Conservation (phyloP, 495 filamentous ascomycete species). For the Lasiosphaeris hirsuta region DNA sequence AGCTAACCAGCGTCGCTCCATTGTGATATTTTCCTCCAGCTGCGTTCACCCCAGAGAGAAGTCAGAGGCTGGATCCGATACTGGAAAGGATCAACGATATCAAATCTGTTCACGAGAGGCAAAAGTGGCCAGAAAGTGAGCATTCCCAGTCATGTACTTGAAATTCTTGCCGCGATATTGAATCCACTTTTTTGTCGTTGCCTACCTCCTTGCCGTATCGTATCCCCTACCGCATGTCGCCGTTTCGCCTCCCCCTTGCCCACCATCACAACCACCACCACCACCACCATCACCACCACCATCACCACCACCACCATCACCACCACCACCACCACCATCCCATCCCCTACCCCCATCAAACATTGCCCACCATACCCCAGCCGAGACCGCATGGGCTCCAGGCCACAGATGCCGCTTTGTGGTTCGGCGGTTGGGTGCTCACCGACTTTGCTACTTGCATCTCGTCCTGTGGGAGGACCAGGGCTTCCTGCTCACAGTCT, state of each 20-base stretch:
- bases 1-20: neutral
- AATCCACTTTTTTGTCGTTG: neutral
- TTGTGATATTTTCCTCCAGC: neutral
- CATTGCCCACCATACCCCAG: too few species aligned
- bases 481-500: neutral
- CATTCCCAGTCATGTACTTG: too few species aligned
- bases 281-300: too few species aligned
- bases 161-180: too few species aligned
- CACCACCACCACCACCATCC: too few species aligned
- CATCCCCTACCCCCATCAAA: neutral
- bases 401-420: neutral
- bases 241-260: neutral
- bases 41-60: neutral
- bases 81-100: too few species aligned
- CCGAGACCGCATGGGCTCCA: too few species aligned
- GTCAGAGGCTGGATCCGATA: too few species aligned
- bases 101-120: too few species aligned
- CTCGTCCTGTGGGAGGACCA: neutral
- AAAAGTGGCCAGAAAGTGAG: too few species aligned
- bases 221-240: neutral
- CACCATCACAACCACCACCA: neutral
- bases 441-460: slow-evolving; percentile 24
- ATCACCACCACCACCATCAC: neutral
- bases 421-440: slow-evolving; percentile 11
- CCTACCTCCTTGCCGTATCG: neutral